These are phyloP conservation scores for Heliosperma pusillum DNA, from an alignment of 148 eudicot species.

Conservation along the genomic window DNA sequence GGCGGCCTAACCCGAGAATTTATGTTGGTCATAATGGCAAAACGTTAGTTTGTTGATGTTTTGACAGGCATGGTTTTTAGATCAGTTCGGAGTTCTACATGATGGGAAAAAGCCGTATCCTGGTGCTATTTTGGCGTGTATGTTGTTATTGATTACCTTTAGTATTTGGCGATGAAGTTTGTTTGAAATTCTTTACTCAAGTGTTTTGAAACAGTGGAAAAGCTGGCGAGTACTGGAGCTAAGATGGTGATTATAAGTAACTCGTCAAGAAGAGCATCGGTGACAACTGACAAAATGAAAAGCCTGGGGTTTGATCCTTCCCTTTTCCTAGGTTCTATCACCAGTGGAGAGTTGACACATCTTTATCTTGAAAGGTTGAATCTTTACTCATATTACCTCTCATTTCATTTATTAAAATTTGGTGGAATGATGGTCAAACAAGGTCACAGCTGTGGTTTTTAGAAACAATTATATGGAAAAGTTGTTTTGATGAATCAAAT, in stretches of 20 bases:
- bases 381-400: neutral
- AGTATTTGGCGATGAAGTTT: conserved; percentile 33
- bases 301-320: conserved; percentile 93
- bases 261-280: conserved; percentile 86
- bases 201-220: conserved; percentile 59
- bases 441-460: too few species aligned
- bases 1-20: neutral
- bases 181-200: neutral
- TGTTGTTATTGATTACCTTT: conserved; percentile 35
- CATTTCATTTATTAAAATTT: neutral
- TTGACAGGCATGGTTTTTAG: conserved; percentile 85
- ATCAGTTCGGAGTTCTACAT: conserved; percentile 96
- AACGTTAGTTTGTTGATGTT: neutral
- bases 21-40: neutral
- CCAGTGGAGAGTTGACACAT: conserved; percentile 92
- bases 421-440: neutral
- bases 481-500: too few species aligned
- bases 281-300: conserved; percentile 68
- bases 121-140: conserved; percentile 82
- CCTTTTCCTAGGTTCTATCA: conserved; percentile 70
- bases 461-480: too few species aligned
- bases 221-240: conserved; percentile 68
- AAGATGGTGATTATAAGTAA: conserved; percentile 93
- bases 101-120: conserved; percentile 96
- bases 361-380: conserved; percentile 67